phyloP scores from a whole-genome alignment of 2,329 filamentous ascomycete species.

The Emergomyces africanus region DNA sequence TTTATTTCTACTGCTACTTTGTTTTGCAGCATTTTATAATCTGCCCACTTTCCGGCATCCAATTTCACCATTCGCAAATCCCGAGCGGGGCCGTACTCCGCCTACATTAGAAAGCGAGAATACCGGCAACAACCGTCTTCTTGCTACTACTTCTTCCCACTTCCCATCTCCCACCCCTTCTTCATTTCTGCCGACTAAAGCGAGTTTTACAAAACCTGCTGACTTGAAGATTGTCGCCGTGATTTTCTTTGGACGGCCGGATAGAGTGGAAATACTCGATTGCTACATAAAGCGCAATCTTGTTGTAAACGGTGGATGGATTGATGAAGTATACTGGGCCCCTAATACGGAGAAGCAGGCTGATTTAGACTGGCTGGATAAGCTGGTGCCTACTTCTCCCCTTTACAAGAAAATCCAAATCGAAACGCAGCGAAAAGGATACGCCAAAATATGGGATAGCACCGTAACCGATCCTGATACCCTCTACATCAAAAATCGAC shows the following conservation, averaged over 20 bases:
- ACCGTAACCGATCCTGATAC: constrained; percentile 13
- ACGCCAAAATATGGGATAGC: constrained; percentile 8
- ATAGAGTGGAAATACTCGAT: constrained; percentile 26
- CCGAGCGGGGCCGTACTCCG: background rate
- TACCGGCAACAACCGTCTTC: background rate
- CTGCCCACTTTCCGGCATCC: background rate
- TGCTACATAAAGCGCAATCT: constrained; percentile 33
- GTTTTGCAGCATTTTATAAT: background rate
- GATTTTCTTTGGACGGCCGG: constrained; percentile 25
- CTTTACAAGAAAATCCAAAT: constrained; percentile 17
- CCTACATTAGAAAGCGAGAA: background rate
- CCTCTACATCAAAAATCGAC: constrained; percentile 33
- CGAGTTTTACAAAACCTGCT: constrained; percentile 18
- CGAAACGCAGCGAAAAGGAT: constrained; percentile 3
- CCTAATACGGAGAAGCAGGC: constrained; percentile 24
- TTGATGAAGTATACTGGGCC: constrained; percentile 31
- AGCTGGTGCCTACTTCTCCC: constrained; percentile 17
- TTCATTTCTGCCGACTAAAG: background rate
- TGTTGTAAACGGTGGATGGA: constrained; percentile 26
- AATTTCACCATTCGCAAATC: background rate
- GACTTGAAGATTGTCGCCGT: constrained; percentile 27
- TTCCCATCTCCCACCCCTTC: background rate
- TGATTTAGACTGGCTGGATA: constrained; percentile 26
- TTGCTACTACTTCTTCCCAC: background rate
- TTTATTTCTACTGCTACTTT: background rate